Percentiles rank a stretch among this genome's conserved stretches.
These are phyloP conservation scores for Talaromyces liani DNA, from an alignment of 495 filamentous ascomycete genomes.

Conservation along the genomic window DNA sequence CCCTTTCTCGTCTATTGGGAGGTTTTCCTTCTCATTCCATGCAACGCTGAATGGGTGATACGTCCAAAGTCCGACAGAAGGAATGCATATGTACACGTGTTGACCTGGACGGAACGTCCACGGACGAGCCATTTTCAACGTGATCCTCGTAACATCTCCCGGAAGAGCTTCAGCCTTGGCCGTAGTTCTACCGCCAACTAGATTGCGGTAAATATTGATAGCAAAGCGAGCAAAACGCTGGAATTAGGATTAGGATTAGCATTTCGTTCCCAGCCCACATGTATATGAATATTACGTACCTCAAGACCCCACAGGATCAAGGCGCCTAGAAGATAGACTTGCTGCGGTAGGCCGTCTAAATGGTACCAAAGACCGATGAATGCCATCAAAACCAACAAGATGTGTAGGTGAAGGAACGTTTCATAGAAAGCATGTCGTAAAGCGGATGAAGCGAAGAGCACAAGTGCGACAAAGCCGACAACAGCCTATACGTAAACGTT, in stretches of 20 bases:
- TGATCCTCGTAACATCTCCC: conserved; percentile 77
- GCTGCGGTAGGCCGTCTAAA: conserved; percentile 55
- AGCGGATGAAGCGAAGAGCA: conserved; percentile 62
- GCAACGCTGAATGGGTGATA: conserved; percentile 92
- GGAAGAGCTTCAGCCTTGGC: conserved; percentile 71
- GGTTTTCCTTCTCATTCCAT: conserved; percentile 56
- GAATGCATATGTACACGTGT: conserved; percentile 82
- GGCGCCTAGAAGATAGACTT: conserved; percentile 58
- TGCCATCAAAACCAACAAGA: conserved; percentile 54
- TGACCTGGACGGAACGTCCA: conserved; percentile 76
- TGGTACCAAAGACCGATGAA: conserved; percentile 68
- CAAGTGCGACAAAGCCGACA: conserved; percentile 45
- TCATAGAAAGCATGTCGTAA: conserved; percentile 95
- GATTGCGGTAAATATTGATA: conserved; percentile 65
- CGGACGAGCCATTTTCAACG: conserved; percentile 66
- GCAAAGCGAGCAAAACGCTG: conserved; percentile 56
- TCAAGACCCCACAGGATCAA: conserved; percentile 74
- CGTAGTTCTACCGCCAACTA: conserved; percentile 53
- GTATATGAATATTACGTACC: conserved; percentile 17
- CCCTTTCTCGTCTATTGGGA: conserved; percentile 34
- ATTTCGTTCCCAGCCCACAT: background rate
- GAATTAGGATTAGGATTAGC: background rate
- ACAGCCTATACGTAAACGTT: conserved; percentile 27
- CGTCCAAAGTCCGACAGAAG: conserved; percentile 67
- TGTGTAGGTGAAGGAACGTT: conserved; percentile 80